Evolutionary conservation across 2,329 filamentous ascomycete genomes (phyloP), one percentile per base, ranked within the genome.

Genomic region (Ceratocystis harringtonii): DNA sequence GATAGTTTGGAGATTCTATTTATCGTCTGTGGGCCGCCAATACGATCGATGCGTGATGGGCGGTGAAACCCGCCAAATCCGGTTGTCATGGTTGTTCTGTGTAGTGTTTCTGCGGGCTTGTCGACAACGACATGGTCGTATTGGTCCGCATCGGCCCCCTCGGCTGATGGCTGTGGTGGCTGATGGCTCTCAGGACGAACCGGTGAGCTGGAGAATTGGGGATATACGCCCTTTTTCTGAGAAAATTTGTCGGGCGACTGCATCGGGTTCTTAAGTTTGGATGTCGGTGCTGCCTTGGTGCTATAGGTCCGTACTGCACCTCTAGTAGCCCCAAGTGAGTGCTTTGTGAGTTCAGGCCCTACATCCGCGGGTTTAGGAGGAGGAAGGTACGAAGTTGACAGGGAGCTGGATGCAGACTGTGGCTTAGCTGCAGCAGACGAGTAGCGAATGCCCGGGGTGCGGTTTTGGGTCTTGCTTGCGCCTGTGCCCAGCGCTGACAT

Each of bases 151-250:
- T 72, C 68, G 1, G 68, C 70, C 5, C 68, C 61, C 17, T 71
- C 63, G 12, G 28, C 52, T 58, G 25, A 19, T 8, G 28, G 12
- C 52, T 69, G 67, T 19, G 25, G 41, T 45, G 17, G 8, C 10
- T 55, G n/a, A 12, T 58, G 12, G 52, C n/a, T 32, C 1, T 67
- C 69, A 68, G 72, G 71, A n/a, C 72, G 71, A 2, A 75, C 72
- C 3, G 83, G 81, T 19, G 82, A 83, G 73, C 82, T 85, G 0
- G 82, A 84, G 70, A 85, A 84, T 68, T 78, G 80, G 0, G 77
- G 72, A 69, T 89, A 87, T 6, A 74, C 78, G 67, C 61, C 72
- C 76, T 2, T 72, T 32, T 62, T 12, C 28, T 58, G 63, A 1
- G 58, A 3, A 17, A 57, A 44, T 30, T 67, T 64, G 17, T 64